Evolutionary conservation across 2,329 filamentous ascomycete species (phyloP), one percentile per base, ranked within the genome.

Genomic region (Aspergillus amoenus): DNA sequence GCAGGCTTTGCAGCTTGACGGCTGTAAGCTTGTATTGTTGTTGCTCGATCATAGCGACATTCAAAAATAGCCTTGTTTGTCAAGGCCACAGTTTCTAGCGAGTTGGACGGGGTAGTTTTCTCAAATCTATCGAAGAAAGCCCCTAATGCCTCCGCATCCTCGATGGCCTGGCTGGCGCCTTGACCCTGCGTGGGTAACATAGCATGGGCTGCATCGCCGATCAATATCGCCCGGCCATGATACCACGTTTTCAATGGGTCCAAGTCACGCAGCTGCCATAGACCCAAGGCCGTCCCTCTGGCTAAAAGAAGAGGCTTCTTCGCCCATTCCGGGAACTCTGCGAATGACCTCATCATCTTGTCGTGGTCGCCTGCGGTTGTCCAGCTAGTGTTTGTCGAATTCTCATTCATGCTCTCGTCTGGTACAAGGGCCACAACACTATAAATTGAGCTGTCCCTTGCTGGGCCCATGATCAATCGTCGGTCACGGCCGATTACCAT

Each of bases 381-480:
- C 58, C 58, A 60, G 37, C 42, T 57, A 2, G 51, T 52, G 32
- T 49, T 27, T n/a, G 13, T 15, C 3, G 58, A 40, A 8, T 43
- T 21, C 11, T 60, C 55, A 2, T 55, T 39, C 55, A 60, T 57
- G n/a, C 37, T 49, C 39, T 60, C 58, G 18, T 81, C 77, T 0
- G 78, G 78, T 0, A 81, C 77, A 2, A 81, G 64, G 0, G 73
- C 75, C 1, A 79, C 75, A 32, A 81, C 68, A 40, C 78, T 74
- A 56, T 76, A 79, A 0, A 80, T 61, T 3, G 71, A 66, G 0
- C 74, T 74, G 15, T 74, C 66, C 5, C 79, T 65, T 1, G 73
- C 77, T 1, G 78, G 78, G 3, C 78, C 78, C 76, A 81, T 79
- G 42, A 81, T 74, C 12, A 78, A 61, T 12, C 77, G 66, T 15